phyloP scores from a whole-genome alignment of 2,329 filamentous ascomycete species.

The Huntiella bhutanensis region DNA sequence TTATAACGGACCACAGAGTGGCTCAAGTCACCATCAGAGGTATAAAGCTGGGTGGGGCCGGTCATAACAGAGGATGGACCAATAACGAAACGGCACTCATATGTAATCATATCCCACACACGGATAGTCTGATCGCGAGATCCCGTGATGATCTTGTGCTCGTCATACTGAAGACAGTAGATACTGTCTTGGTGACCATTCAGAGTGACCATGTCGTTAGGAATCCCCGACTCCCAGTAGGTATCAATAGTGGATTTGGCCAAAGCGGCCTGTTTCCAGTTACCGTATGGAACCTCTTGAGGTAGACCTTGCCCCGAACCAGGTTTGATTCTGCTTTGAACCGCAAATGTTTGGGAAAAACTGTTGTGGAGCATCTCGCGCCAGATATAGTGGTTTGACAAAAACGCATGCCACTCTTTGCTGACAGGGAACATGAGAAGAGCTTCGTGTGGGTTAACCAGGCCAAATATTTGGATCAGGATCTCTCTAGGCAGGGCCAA shows the following conservation, averaged over 20 bases:
- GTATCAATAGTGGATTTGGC: slow-evolving; percentile 56
- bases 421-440: slow-evolving; percentile 31
- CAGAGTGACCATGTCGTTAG: slow-evolving; percentile 45
- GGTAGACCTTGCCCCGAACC: slow-evolving; percentile 41
- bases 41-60: slow-evolving; percentile 30
- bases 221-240: slow-evolving; percentile 63
- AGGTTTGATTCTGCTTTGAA: slow-evolving; percentile 30
- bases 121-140: slow-evolving; percentile 90
- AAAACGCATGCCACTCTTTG: slow-evolving; percentile 27
- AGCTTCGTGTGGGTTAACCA: slow-evolving; percentile 35
- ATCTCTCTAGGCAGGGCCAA: slow-evolving; percentile 36
- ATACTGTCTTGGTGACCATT: slow-evolving; percentile 91
- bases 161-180: slow-evolving; percentile 95
- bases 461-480: slow-evolving; percentile 36
- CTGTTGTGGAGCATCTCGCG: slow-evolving; percentile 42
- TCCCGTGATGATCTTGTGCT: slow-evolving; percentile 95
- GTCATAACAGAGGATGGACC: slow-evolving; percentile 52
- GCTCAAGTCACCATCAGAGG: slow-evolving; percentile 29
- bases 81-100: slow-evolving; percentile 69
- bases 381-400: slow-evolving; percentile 40
- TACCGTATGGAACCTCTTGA: slow-evolving; percentile 36
- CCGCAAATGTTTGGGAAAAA: slow-evolving; percentile 41
- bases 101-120: slow-evolving; percentile 85
- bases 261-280: slow-evolving; percentile 76
- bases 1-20: slow-evolving; percentile 27